Percentiles rank a stretch among this genome's conserved stretches.
These are phyloP conservation scores for Penicillium glabrum DNA, from an alignment of 2,329 filamentous ascomycete species.

Conservation along the genomic window DNA sequence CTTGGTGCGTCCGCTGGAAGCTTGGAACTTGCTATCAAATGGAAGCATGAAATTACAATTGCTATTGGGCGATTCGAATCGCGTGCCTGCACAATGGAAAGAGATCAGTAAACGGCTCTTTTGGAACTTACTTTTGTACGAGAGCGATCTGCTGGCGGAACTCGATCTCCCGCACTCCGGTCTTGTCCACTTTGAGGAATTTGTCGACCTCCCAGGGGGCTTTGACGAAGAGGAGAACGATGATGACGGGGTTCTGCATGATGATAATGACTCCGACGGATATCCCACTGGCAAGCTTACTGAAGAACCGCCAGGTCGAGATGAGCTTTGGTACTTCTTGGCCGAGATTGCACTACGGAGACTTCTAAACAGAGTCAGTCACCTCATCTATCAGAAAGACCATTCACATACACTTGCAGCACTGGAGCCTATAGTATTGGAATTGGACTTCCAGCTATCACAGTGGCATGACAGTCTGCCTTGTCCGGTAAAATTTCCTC, in stretches of 20 bases:
- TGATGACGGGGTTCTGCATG: slow-evolving; percentile 2
- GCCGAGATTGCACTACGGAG: slow-evolving; percentile 78
- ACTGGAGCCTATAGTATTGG: slow-evolving; percentile 73
- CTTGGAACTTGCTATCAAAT: slow-evolving; percentile 77
- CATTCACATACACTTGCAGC: slow-evolving; percentile 70
- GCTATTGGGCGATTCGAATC: slow-evolving; percentile 69
- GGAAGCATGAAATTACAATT: slow-evolving; percentile 81
- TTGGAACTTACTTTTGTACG: slow-evolving; percentile 80
- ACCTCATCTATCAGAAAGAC: slow-evolving; percentile 75
- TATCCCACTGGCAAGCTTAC: background rate
- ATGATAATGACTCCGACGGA: background rate
- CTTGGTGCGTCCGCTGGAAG: slow-evolving; percentile 76
- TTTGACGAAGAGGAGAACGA: slow-evolving; percentile 67
- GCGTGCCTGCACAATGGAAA: slow-evolving; percentile 68
- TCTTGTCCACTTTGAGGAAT: slow-evolving; percentile 78
- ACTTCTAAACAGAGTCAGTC: slow-evolving; percentile 74
- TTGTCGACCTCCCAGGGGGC: slow-evolving; percentile 72
- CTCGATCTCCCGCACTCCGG: slow-evolving; percentile 80
- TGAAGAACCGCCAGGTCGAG: slow-evolving; percentile 64
- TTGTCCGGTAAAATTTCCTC: slow-evolving; percentile 72
- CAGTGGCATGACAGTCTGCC: slow-evolving; percentile 85
- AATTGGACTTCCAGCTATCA: slow-evolving; percentile 77
- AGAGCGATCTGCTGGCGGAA: slow-evolving; percentile 77
- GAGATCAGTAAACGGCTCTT: slow-evolving; percentile 77
- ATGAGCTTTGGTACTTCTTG: slow-evolving; percentile 83